phyloP scores from a whole-genome alignment of 2,329 filamentous ascomycete genomes.

The Sarocladiaceae sp. region DNA sequence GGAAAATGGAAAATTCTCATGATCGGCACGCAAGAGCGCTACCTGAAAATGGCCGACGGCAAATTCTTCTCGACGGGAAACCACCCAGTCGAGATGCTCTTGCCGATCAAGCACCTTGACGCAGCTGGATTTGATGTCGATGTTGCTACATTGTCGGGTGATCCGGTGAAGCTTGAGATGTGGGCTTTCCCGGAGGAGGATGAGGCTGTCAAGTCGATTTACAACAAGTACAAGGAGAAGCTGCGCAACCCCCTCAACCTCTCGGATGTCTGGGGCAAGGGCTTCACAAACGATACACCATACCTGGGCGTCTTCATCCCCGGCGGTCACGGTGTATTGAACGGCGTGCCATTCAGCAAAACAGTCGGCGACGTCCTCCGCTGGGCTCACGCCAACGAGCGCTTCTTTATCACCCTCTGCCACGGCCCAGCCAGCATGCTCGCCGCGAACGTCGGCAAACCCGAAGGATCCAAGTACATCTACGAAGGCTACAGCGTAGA shows the following conservation, averaged over 20 bases:
- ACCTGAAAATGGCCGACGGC: conserved; percentile 17
- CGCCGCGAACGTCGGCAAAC: conserved; percentile 15
- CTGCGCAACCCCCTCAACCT: conserved; percentile 16
- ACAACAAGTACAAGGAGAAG: conserved; percentile 14
- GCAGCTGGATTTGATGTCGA: conserved; percentile 18
- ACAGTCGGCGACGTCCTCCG: conserved; percentile 17
- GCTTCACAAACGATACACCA: conserved; percentile 12
- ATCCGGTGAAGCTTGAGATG: conserved; percentile 19
- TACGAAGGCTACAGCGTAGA: conserved; percentile 17
- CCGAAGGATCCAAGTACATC: conserved; percentile 14
- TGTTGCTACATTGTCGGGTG: conserved; percentile 16
- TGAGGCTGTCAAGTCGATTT: conserved; percentile 6
- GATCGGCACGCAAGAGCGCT: conserved; percentile 17
- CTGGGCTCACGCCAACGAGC: conserved; percentile 15
- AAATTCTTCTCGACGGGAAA: conserved; percentile 19
- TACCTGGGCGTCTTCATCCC: conserved; percentile 17
- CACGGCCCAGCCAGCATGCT: conserved; percentile 14
- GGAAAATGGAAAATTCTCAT: conserved; percentile 17
- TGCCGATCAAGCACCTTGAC: conserved; percentile 17
- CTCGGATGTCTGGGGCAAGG: conserved; percentile 12
- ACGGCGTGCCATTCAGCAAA: conserved; percentile 14
- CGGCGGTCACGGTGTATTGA: conserved; percentile 16
- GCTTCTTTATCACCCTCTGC: conserved; percentile 12
- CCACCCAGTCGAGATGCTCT: conserved; percentile 17
- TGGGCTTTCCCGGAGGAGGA: conserved; percentile 14